Base-by-base conservation (phyloP, 768 basidiomycete genomes). In the Suillus ampliporus region DNA sequence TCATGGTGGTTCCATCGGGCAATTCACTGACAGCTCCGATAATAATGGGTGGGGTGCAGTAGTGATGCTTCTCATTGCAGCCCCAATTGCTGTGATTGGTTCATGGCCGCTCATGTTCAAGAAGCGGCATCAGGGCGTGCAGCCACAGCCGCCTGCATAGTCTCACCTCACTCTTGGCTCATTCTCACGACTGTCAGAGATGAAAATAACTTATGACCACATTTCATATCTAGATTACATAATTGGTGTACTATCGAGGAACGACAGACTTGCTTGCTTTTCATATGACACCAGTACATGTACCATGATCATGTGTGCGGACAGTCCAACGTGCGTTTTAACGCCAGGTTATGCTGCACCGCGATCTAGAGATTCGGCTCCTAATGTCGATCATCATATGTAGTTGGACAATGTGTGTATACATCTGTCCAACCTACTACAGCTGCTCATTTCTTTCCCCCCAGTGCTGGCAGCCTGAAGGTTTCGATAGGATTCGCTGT, bases 91-190 rank as follows among this genome's bases (percentile, higher is more conserved):
- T 23, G 10, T 56, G 17, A 56, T 56, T 26, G 54, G 54, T 26
- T 56, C 54, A 26, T 56, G 54, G 54, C 54, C 54, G 6, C 54
- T 56, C 38, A 26, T 56, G 54, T 56, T 56, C 37, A 56, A 26
- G 23, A 56, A 17, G 23, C 11, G 37, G 54, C 23, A 7, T 26
- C 23, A 56, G 17, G 6, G 37, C 17, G 19, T 7, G 3, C 54
- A 35, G 21, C n/a, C 53, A 26, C 15, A 17, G 3, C 10, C 38
- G 15, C 15, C 37, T 19, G 54, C 37, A 1, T 56, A 56, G 17
- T 54, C 38, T 38, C 9, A 38, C 37, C 10, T 56, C 21, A 19
- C 53, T 56, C 15, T 5, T 31, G 15, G 7, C 23, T n/a, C 5
- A 23, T 54, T 38, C 23, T 23, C 21, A 38, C 31, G 31, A 31